Evolutionary conservation across 73 alveolate genomes (phyloP).

Genomic region (Effrenium voratum): DNA sequence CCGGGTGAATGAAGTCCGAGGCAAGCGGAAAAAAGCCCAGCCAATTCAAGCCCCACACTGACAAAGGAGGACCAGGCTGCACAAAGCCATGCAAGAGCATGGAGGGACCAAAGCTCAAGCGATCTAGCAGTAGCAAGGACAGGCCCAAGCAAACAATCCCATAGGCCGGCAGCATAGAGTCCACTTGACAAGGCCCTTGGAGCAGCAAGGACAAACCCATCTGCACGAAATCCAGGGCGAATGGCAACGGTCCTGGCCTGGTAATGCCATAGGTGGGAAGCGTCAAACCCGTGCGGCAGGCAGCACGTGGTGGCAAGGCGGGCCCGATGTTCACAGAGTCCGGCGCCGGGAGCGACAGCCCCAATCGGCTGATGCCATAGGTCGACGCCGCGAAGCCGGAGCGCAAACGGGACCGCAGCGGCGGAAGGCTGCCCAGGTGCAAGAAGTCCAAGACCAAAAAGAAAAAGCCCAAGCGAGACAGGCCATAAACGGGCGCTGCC

Average conservation of each 20-base stretch:
- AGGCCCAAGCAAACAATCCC: slow-evolving; percentile 24
- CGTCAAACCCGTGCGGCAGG: background rate
- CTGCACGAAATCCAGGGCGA: slow-evolving; percentile 16
- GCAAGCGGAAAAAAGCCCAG: background rate
- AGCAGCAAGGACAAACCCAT: background rate
- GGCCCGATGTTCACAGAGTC: slow-evolving; percentile 32
- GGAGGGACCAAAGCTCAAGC: background rate
- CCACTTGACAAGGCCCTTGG: background rate
- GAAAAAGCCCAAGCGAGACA: background rate
- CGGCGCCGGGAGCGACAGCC: background rate
- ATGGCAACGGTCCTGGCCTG: background rate
- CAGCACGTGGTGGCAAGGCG: background rate
- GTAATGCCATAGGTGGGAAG: background rate
- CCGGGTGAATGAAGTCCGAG: slow-evolving; percentile 33
- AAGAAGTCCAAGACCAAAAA: slow-evolving; percentile 8
- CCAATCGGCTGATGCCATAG: slow-evolving; percentile 17
- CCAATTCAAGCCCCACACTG: slow-evolving; percentile 18
- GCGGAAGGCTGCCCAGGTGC: background rate
- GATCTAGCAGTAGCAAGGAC: background rate
- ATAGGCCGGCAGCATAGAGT: background rate
- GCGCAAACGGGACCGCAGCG: background rate
- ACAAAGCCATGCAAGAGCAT: background rate
- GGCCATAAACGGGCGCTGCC: background rate
- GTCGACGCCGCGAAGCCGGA: background rate
- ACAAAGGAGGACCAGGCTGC: background rate